phyloP scores from a whole-genome alignment of 2,329 filamentous ascomycete genomes.

The Pseudogymnoascus sp. region DNA sequence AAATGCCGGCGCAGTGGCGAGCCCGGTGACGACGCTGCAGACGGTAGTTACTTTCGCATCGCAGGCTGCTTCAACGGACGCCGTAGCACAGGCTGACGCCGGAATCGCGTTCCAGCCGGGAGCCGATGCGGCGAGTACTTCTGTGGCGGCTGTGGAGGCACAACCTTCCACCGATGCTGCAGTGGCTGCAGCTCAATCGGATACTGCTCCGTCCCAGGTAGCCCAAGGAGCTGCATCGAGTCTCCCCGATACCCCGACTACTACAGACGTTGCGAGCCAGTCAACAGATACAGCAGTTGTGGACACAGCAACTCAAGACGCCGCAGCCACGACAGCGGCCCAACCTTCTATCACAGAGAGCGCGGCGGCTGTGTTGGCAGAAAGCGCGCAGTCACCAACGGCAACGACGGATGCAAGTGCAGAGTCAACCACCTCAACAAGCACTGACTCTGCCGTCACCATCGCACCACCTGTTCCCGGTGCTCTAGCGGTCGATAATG shows the following conservation, averaged over 20 bases:
- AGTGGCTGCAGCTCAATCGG: not conserved
- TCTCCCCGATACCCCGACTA: not conserved
- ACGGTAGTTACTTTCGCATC: constrained; percentile 9
- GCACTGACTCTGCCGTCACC: constrained; percentile 5
- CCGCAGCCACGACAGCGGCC: not conserved
- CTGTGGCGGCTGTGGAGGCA: not conserved
- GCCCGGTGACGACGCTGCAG: constrained; percentile 7
- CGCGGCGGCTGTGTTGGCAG: not conserved
- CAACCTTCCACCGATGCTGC: not conserved
- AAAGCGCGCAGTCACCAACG: not conserved
- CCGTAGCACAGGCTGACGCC: not conserved
- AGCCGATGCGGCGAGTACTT: not conserved
- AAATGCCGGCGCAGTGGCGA: not conserved
- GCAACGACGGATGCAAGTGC: not conserved
- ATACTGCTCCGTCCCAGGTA: not conserved
- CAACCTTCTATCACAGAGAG: not conserved
- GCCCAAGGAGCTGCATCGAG: not conserved
- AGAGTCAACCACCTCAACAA: not conserved
- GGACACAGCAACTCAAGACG: constrained; percentile 10
- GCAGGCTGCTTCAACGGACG: constrained; percentile 1
- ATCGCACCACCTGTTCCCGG: constrained; percentile 10
- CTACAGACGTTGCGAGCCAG: not conserved
- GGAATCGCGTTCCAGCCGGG: not conserved
- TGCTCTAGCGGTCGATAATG: constrained; percentile 9
- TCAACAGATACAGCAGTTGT: constrained; percentile 9